phyloP scores from a whole-genome alignment of 176 grass and related monocot species.

The Areca catechu region DNA sequence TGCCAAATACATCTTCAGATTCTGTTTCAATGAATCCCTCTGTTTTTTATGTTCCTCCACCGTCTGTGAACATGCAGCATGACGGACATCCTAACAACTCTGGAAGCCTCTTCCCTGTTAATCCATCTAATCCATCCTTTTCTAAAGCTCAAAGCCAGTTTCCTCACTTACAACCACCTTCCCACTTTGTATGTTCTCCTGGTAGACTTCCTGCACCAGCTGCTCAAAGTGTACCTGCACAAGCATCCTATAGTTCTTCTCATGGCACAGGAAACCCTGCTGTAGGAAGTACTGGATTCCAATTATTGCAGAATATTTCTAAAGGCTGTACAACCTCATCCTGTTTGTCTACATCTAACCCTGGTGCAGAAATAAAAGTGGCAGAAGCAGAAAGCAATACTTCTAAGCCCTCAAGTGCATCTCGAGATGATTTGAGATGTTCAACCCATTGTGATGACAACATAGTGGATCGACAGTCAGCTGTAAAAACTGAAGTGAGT shows the following conservation, averaged over 20 bases:
- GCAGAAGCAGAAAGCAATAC: neutral
- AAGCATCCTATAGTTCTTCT: neutral
- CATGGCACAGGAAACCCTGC: neutral
- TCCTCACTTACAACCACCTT: too few species aligned
- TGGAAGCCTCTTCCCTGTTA: slow-evolving; percentile 15
- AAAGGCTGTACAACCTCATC: neutral
- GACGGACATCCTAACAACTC: slow-evolving; percentile 12
- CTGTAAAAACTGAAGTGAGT: neutral
- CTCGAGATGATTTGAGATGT: slow-evolving; percentile 14
- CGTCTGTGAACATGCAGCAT: slow-evolving; percentile 5
- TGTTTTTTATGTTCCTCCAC: slow-evolving; percentile 14
- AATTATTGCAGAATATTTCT: neutral
- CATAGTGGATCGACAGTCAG: neutral
- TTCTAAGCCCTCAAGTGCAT: neutral
- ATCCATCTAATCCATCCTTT: slow-evolving; percentile 12
- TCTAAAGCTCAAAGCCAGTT: slow-evolving; percentile 3
- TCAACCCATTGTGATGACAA: neutral
- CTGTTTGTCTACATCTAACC: neutral
- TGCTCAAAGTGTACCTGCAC: slow-evolving; percentile 11
- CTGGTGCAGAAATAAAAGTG: neutral
- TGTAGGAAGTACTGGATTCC: neutral
- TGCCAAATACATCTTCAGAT: slow-evolving; percentile 18
- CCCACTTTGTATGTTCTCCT: too few species aligned
- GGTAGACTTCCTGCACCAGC: too few species aligned
- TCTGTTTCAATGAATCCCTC: slow-evolving; percentile 18